These are phyloP conservation scores for Bacidia gigantensis DNA, from an alignment of 495 filamentous ascomycete genomes.

Conservation along the genomic window DNA sequence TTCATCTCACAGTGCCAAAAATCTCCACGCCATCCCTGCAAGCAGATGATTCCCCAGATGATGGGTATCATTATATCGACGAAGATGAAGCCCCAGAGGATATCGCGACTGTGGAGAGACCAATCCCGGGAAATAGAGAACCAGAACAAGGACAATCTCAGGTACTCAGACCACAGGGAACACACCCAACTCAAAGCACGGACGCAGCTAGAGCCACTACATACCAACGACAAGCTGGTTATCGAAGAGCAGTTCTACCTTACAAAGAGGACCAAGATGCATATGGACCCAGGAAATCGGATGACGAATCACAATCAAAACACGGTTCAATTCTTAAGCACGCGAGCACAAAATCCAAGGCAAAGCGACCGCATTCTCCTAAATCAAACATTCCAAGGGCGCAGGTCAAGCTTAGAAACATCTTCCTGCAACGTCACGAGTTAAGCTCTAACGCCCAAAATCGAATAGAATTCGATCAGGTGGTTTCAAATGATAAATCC, in stretches of 20 bases:
- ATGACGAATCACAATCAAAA: background rate
- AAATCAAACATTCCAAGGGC: background rate
- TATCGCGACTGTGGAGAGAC: background rate
- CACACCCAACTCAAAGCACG: background rate
- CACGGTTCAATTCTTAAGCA: background rate
- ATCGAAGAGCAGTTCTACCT: too few relatives aligned
- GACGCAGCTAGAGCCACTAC: background rate
- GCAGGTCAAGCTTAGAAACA: background rate
- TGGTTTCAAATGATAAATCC: background rate
- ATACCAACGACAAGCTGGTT: too few relatives aligned
- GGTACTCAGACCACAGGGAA: background rate
- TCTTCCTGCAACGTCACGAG: background rate
- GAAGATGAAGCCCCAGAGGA: background rate
- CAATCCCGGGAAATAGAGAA: background rate
- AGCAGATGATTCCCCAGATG: too few relatives aligned
- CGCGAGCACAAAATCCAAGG: background rate
- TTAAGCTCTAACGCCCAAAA: background rate
- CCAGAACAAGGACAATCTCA: background rate
- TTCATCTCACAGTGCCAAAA: too few relatives aligned
- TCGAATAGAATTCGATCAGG: background rate
- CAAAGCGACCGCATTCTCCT: background rate
- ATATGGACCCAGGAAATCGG: background rate
- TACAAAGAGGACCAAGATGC: too few relatives aligned
- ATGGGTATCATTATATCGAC: background rate
- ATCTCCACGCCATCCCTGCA: too few relatives aligned